These are phyloP conservation scores for Phytophthora pistaciae DNA, from an alignment of 352 stramenopile genomes.

Conservation along the genomic window DNA sequence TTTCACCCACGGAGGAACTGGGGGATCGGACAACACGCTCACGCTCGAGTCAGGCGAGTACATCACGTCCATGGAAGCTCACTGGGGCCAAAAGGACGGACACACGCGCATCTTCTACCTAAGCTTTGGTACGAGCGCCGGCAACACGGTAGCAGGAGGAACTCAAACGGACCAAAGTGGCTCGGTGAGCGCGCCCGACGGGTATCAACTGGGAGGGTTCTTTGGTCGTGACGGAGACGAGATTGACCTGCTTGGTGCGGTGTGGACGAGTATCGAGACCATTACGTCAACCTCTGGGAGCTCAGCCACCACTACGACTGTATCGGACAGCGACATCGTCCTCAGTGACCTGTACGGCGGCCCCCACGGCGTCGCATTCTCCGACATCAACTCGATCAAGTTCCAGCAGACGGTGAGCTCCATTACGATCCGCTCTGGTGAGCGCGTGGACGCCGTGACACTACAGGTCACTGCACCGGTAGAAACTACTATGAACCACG, in stretches of 20 bases:
- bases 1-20: constrained; percentile 29
- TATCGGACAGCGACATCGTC: constrained; percentile 26
- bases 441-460: constrained; percentile 30
- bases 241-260: constrained; percentile 28
- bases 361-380: constrained; percentile 31
- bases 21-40: constrained; percentile 26
- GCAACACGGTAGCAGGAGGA: constrained; percentile 23
- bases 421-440: constrained; percentile 25
- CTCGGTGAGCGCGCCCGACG: constrained; percentile 18
- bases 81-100: constrained; percentile 29
- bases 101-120: constrained; percentile 33
- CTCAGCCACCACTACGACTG: background rate
- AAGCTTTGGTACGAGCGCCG: constrained; percentile 20
- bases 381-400: constrained; percentile 26
- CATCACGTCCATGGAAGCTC: constrained; percentile 32
- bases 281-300: constrained; percentile 4
- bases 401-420: constrained; percentile 24
- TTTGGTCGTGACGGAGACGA: constrained; percentile 36
- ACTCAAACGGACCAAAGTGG: constrained; percentile 27
- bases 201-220: constrained; percentile 30
- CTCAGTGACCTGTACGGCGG: constrained; percentile 28
- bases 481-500: constrained; percentile 30
- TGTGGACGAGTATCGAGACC: constrained; percentile 28
- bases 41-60: constrained; percentile 16
- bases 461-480: constrained; percentile 15